Conservation (phyloP, 257 asterid species). For the Gardenia jasminoides region DNA sequence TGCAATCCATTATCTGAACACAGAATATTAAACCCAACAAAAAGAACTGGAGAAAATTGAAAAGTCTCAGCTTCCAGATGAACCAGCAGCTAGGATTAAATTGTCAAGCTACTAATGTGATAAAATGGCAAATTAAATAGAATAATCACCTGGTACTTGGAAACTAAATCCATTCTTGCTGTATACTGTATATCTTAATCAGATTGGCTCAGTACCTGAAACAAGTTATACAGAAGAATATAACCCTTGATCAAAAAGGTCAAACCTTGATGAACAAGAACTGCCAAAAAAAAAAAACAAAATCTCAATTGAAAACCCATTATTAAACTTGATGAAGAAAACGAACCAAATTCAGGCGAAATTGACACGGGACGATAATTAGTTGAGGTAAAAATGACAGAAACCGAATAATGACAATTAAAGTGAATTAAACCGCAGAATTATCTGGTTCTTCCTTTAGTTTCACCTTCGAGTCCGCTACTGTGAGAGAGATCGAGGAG, state of each 20-base stretch:
- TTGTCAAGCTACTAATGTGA: neutral
- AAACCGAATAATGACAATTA: neutral
- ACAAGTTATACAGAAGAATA: constrained; percentile 24
- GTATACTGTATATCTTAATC: constrained; percentile 20
- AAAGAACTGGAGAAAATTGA: neutral
- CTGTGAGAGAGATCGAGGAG: constrained; percentile 10
- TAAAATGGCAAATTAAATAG: neutral
- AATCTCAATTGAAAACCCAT: neutral
- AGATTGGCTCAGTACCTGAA: constrained; percentile 39
- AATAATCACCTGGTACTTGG: constrained; percentile 76
- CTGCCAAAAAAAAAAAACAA: neutral
- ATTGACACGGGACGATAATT: neutral
- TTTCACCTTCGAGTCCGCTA: constrained; percentile 7
- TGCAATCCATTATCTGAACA: neutral
- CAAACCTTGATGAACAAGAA: constrained; percentile 9
- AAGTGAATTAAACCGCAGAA: neutral
- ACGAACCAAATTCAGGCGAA: neutral
- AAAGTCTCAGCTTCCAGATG: constrained; percentile 4
- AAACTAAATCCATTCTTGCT: constrained; percentile 68
- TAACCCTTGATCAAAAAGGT: neutral
- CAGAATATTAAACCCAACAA: neutral
- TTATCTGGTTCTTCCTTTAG: too few relatives aligned
- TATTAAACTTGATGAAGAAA: neutral
- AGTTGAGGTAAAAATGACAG: neutral
- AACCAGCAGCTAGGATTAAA: neutral